Evolutionary conservation across 345 rosid genomes (phyloP).

Genomic region (Zanthoxylum bungeanum): DNA sequence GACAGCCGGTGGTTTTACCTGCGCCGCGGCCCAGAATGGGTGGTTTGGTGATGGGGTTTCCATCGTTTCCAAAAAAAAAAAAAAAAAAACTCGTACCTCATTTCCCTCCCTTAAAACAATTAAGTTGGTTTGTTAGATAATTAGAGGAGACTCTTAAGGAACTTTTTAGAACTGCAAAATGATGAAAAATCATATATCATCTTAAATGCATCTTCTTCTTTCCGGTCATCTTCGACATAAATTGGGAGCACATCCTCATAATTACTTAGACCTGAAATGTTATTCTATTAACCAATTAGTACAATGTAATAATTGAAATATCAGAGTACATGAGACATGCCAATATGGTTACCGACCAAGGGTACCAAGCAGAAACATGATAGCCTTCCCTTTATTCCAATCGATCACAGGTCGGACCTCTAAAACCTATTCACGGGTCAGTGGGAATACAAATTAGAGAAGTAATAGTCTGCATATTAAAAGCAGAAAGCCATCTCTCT

Average conservation of each 20-base stretch:
- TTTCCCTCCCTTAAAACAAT: slow-evolving; percentile 67
- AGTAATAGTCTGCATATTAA: background rate
- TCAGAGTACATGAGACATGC: background rate
- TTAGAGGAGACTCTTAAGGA: background rate
- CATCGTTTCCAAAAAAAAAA: no score
- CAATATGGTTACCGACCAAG: slow-evolving; percentile 46
- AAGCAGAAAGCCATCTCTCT: no score
- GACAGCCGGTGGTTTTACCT: no score
- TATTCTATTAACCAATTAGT: no score
- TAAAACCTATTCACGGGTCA: slow-evolving; percentile 54
- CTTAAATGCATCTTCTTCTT: slow-evolving; percentile 98
- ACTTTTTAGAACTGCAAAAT: background rate
- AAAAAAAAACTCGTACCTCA: no score
- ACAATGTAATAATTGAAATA: no score
- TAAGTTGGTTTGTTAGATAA: background rate
- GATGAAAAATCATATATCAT: slow-evolving; percentile 18
- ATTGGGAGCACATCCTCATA: slow-evolving; percentile 88
- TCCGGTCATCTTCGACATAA: slow-evolving; percentile 91
- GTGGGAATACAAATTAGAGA: background rate
- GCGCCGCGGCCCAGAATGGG: no score
- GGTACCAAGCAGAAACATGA: slow-evolving; percentile 82
- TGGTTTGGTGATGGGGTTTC: no score
- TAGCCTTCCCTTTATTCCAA: slow-evolving; percentile 98
- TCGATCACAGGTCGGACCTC: slow-evolving; percentile 88
- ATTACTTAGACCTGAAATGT: slow-evolving; percentile 50